Base-by-base conservation (phyloP, 495 filamentous ascomycete species). In the Ascodesmis nigricans region DNA sequence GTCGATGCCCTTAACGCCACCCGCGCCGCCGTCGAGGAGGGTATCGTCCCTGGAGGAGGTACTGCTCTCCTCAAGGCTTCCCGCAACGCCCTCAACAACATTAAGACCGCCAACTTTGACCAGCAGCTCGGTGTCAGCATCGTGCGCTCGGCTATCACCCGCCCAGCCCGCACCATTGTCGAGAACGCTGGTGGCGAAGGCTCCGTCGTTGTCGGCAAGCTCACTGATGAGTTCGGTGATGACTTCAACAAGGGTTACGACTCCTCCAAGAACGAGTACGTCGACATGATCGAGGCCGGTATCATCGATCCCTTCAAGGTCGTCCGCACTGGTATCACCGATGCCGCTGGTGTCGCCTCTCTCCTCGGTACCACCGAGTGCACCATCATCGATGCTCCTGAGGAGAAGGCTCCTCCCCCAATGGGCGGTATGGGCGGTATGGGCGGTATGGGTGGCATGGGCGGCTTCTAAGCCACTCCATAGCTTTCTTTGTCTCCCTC, bases 271-370 rank as follows among this genome's bases (percentile, higher is more conserved):
- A 77, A 84, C 58, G 79, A 92, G 62, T 95, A 91, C 60, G 79
- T 93, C 44, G 83, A 97, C 63, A 95, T 97, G 87, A 91, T 97
- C 56, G 56, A 70, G 42, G 66, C 78, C 39, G 87, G 87, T 74
- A 95, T 97, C 56, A 75, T 97, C 47, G 87, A 97, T 53, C 87
- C 87, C 30, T 73, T 97, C 66, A 97, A 97, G 76, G 87, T 97
- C 43, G 87, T 97, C 50, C 80, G 87, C 46, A 97, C 84, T 41
- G 80, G 76, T 36, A 70, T 97, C 22, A 67, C 83, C 52, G 87
- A 97, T 56, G 87, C 87, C 50, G 79, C 73, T 56, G 87, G 87
- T 63, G 87, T 97, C 46, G 84, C 87, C 26, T 93, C 83, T 34
- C 69, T 97, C 36, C 76, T 97, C 43, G 87, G 87, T 58, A 97